Conservation (phyloP, 768 basidiomycete species). For the Podaxis carcinomalis region DNA sequence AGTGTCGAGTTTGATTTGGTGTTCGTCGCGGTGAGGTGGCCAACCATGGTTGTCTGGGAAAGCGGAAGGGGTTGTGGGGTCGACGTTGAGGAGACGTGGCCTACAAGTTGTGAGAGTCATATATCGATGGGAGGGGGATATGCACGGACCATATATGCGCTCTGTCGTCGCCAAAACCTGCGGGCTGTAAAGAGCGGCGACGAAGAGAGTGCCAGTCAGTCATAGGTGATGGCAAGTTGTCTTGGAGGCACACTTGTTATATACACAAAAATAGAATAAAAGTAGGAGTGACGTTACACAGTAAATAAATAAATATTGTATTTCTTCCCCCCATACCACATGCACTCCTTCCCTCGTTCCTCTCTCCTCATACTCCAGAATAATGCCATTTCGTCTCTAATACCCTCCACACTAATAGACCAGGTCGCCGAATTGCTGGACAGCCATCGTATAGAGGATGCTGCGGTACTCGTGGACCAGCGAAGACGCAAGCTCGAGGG, state of each 20-base stretch:
- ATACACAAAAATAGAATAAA: background rate
- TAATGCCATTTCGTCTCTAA: conserved; percentile 59
- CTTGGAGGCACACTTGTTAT: no score
- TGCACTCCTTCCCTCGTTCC: conserved; percentile 55
- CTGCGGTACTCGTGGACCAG: conserved; percentile 55
- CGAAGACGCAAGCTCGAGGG: conserved; percentile 53
- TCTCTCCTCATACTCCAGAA: conserved; percentile 58
- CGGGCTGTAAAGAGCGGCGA: conserved; percentile 43
- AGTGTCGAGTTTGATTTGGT: conserved; percentile 85
- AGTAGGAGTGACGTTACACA: background rate
- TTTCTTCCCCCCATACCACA: background rate
- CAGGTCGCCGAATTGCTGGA: conserved; percentile 69
- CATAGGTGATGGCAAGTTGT: conserved; percentile 7
- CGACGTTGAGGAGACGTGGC: conserved; percentile 25
- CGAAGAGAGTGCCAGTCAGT: conserved; percentile 46
- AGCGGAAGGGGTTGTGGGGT: background rate
- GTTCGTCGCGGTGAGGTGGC: conserved; percentile 67
- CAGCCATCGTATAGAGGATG: conserved; percentile 61
- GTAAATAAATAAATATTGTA: background rate
- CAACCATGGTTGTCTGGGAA: background rate
- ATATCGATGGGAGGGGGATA: background rate
- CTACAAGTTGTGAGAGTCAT: conserved; percentile 8
- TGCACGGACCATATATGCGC: conserved; percentile 49
- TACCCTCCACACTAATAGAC: conserved; percentile 67
- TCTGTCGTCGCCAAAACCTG: conserved; percentile 63